Base-by-base conservation (phyloP, 441 rosid species). In the Jatropha podagrica region DNA sequence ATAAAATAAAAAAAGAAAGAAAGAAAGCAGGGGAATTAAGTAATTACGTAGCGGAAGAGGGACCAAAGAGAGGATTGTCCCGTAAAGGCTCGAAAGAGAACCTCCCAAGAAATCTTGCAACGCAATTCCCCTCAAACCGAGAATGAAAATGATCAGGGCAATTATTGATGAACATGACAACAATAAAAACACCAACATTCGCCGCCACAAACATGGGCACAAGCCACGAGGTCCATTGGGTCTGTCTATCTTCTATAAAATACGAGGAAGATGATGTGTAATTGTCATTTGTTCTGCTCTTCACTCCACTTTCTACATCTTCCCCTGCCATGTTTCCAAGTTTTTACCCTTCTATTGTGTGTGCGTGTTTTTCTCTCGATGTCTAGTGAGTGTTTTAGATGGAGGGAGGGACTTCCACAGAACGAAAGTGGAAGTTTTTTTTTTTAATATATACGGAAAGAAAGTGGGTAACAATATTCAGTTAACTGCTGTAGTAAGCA, bases 31-130 rank as follows among this genome's bases (percentile, higher is more conserved):
- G 55, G 48, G 32, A 65, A 65, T 40, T 0, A 38, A 62, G 61
- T 46, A 75, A 88, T 82, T 85, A 96, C 98, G 97, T 86, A 26
- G 84, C 65, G 82, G 97, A 87, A 69, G 99, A 96, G 6, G 99
- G 97, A 55, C 98, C 99, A 76, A 96, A 89, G 42, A 92, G 92
- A 83, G 99, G 99, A 78, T 96, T 96, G 72, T 91, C 97, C 72
- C 77, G 81, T 68, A 86, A 82, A 46, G 99, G 99, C 84, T 94
- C 88, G 68, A 96, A 94, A 23, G 98, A 89, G 69, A 96, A 73
- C 71, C 97, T 87, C 41, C 95, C 88, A 7, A 92, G 92, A 74
- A 90, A 89, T 74, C 75, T 83, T n/a, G 90, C 95, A 32, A 89
- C 94, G 42, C 99, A 96, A 37, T 72, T 67, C 27, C 90, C 92